Evolutionary conservation across 2,329 filamentous ascomycete genomes (phyloP), one percentile per base, ranked within the genome.

Genomic region (Xylaria digitata): DNA sequence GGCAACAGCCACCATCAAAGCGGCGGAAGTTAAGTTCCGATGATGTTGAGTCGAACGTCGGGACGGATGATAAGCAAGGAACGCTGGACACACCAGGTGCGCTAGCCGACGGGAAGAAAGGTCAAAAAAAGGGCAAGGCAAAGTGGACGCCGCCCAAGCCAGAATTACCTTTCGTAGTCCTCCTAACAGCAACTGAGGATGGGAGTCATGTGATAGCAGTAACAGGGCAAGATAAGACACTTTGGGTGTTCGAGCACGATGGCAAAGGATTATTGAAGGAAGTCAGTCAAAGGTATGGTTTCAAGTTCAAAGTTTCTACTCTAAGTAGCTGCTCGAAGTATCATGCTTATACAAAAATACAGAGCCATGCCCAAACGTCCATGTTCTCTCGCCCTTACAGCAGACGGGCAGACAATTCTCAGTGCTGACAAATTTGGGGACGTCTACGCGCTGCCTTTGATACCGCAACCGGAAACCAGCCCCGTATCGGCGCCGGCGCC

Each of bases 391-490:
- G 82, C 86, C 58, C 80, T 97, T 59, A 89, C 91, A 7, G 82
- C 87, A 45, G 90, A 94, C 76, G 85, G 88, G 68, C 84, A 85
- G 49, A 92, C 89, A 8, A 92, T 99, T 69, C 80, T 98, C 65
- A 89, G 88, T 68, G 95, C 89, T 59, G 96, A 99, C 83, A 99
- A 99, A 79, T 98, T 98, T 75, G 96, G 96, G 71, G 96, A 99
- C 78, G 95, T 97, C 67, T 98, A 97, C 80, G 87, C 92, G 11
- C 81, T 99, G 7, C 95, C 96, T 15, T 83, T 98, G 2, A 78
- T 93, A 50, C 75, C 15, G 57, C 63, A 48, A 32, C 48, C 34
- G 37, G 60, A 57, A 43, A 58, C 59, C 19, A 60, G 57, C 45
- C 13, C 62, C 32, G 52, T 13, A 4, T 34, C 66, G 21, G 30